Conservation (phyloP, 495 filamentous ascomycete species). For the Sabuloglossum arenarium region DNA sequence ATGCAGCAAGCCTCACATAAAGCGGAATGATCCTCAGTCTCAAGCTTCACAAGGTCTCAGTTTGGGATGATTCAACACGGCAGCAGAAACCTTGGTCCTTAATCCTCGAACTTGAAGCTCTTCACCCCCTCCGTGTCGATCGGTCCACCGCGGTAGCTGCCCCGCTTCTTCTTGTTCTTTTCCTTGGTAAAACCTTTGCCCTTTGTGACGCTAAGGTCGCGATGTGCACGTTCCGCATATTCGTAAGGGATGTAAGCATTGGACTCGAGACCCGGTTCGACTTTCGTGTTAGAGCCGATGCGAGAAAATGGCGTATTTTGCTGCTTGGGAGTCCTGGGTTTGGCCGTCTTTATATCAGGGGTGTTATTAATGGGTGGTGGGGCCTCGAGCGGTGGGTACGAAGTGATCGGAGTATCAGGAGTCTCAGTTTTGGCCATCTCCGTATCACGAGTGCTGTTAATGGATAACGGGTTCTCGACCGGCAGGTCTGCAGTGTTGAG, state of each 20-base stretch:
- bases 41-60: too few species aligned
- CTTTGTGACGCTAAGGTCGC: conserved; percentile 72
- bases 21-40: too few species aligned
- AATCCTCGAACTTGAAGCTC: conserved; percentile 62
- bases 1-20: too few species aligned
- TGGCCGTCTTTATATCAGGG: not conserved
- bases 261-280: conserved; percentile 37
- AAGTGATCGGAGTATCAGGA: too few species aligned
- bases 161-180: conserved; percentile 95
- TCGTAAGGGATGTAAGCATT: conserved; percentile 68
- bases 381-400: not conserved
- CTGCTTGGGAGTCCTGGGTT: conserved; percentile 20
- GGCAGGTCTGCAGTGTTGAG: too few species aligned
- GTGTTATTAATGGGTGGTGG: not conserved
- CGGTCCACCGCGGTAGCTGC: conserved; percentile 64
- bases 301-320: conserved; percentile 37
- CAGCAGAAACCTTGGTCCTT: too few species aligned
- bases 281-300: conserved; percentile 31
- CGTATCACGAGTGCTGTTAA: too few species aligned
- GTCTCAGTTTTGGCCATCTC: too few species aligned
- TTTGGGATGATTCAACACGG: too few species aligned
- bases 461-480: too few species aligned
- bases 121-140: conserved; percentile 55
- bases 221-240: conserved; percentile 71
- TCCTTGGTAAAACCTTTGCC: conserved; percentile 99